Base-by-base conservation (phyloP, 805 yeast genomes). In the Myxozyma melibiosi region DNA sequence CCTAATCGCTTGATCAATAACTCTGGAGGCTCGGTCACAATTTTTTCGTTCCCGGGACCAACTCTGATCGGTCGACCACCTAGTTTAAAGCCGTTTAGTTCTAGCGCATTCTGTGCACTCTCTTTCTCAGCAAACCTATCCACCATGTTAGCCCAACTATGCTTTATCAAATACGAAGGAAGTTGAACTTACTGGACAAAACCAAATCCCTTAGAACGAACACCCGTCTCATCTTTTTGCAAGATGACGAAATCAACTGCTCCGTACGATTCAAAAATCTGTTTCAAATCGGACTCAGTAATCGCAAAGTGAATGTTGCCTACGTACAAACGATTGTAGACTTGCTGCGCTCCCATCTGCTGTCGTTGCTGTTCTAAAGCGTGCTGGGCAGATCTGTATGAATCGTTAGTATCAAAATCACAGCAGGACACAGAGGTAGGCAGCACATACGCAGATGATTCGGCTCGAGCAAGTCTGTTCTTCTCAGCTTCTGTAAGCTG, bases 151-250 rank as follows among this genome's bases (percentile, higher is more conserved):
- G 50, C 40, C 18, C 20, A n/a, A 22, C 24, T 13, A 33, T 31
- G 40, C 31, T 28, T 34, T 13, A 16, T 11, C 24, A 40, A 22
- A 22, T 51, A 22, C 25, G 11, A 31, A 43, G 51, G 66, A 28
- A 28, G 20, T 11, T 8, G 14, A 33, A 51, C 67, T 33, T 61
- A 90, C 71, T 85, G 84, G 14, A 89, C 78, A 67, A 89, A 89
- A 0, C 90, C 94, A 71, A 86, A 90, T 0, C 97, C 97, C 71
- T 90, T 90, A 1, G 96, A 88, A 63, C 84, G 80, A 28, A 37
- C 61, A 3, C 95, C 94, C 0, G 90, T 86, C 72, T 94, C 80
- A 66, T 90, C 96, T 48, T 87, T 72, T 4, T 96, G 96, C 67
- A 90, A 78, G 69, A 87, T 94, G 1, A 90, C 95, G 71, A 88